Base-by-base conservation (phyloP, 1,139 yeast species). In the Candida glucosophila region DNA sequence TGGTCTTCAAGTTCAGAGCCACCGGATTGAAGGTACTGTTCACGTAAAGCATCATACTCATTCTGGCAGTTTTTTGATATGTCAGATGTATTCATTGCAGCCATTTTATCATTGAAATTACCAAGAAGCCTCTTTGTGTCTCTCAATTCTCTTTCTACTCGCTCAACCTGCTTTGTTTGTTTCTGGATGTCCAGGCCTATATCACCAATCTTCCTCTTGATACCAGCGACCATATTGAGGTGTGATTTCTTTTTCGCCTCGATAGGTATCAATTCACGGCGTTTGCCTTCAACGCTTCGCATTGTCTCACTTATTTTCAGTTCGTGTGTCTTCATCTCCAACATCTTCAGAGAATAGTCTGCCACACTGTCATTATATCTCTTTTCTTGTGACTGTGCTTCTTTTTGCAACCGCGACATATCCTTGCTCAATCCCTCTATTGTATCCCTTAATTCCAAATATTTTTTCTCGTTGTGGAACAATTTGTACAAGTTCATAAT, bases 41-140 rank as follows among this genome's bases (percentile, higher is more conserved):
- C 72, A 41, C 83, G 69, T 32, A 85, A 55, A 2, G 32, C 23
- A 25, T 77, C 77, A 44, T 85, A 86, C 28, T 77, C 77, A 15
- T 57, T 50, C 22, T 73, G 59, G 19, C 73, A 80, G 9, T 64
- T 73, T 1, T 65, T 58, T 2, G 74, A 57, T 12, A 78, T 43
- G 14, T 48, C 31, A 3, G 59, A 54, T 2, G 53, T 44, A 3
- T 47, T 38, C 4, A 46, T 35, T 5, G 45, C 34, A 9, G 35
- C 29, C 36, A 53, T 33, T 39, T 53, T 33, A 40, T 55, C 43
- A 59, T 73, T 53, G 61, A 72, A 50, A 40, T 55, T 42, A 34
- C 48, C 34, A 50, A 59, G 37, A 69, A 68, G 35, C 44, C 56
- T 33, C 52, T 58, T 32, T 52, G 77, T 39, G 46, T 71, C 42